phyloP scores from a whole-genome alignment of 192 early-diverging fungal genomes.

The Gryganskiella cystojenkinii region DNA sequence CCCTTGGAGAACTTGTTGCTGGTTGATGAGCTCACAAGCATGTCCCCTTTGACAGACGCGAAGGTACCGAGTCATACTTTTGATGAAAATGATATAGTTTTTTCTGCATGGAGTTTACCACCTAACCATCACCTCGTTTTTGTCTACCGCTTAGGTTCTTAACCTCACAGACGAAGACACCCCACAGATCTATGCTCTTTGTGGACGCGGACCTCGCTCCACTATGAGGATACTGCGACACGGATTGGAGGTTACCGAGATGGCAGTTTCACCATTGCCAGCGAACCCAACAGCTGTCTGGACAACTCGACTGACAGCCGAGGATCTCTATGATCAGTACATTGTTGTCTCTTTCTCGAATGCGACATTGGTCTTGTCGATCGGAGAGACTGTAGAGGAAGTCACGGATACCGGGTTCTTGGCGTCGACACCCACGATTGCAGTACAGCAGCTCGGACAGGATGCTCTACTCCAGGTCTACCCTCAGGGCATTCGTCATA shows the following conservation, averaged over 20 bases:
- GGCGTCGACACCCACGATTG: conserved; percentile 84
- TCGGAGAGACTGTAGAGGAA: conserved; percentile 94
- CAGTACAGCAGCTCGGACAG: conserved; percentile 85
- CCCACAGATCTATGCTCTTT: conserved; percentile 93
- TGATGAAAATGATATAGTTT: neutral
- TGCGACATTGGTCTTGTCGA: conserved; percentile 91
- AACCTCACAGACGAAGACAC: conserved; percentile 92
- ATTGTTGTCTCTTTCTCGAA: conserved; percentile 95
- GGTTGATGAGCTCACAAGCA: conserved; percentile 92
- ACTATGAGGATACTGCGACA: conserved; percentile 91
- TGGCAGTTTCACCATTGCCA: conserved; percentile 93
- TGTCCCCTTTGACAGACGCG: conserved; percentile 84
- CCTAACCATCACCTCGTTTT: neutral
- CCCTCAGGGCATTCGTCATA: conserved; percentile 91
- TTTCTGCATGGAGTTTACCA: too few species aligned
- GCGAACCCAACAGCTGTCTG: conserved; percentile 95
- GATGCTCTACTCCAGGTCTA: conserved; percentile 90
- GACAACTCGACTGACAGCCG: conserved; percentile 66
- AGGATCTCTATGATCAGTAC: conserved; percentile 72
- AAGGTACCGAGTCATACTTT: conserved; percentile 52
- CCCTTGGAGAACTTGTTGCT: conserved; percentile 84
- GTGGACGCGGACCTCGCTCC: conserved; percentile 83
- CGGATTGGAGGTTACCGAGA: conserved; percentile 91
- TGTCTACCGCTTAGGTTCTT: conserved; percentile 58
- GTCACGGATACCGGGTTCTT: conserved; percentile 92